Percentiles rank a stretch among this genome's conserved stretches.
Conservation (phyloP, 495 filamentous ascomycete species). For the Hypoxylon crocopeplum region DNA sequence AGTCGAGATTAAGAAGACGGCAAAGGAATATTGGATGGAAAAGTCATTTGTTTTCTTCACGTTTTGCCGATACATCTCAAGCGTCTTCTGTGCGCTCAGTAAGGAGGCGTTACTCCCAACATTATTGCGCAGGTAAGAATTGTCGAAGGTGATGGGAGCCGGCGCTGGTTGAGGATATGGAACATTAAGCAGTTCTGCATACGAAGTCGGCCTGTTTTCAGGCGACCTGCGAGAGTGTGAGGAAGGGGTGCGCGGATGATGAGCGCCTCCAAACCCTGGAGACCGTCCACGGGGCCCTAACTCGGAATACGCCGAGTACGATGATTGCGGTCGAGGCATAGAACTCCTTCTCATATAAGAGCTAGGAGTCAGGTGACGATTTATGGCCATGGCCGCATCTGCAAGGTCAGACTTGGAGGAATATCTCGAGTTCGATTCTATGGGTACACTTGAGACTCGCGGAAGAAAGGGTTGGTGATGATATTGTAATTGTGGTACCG, state of each 20-base stretch:
- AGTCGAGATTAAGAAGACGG: conserved; percentile 87
- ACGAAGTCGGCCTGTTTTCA: conserved; percentile 78
- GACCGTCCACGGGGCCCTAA: conserved; percentile 65
- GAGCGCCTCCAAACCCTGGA: conserved; percentile 54
- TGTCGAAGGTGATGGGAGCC: conserved; percentile 74
- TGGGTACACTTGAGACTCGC: conserved; percentile 46
- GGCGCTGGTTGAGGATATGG: conserved; percentile 88
- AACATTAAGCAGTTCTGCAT: conserved; percentile 84
- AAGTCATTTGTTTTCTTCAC: conserved; percentile 95
- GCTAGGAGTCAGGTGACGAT: conserved; percentile 65
- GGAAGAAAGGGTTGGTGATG: conserved; percentile 58
- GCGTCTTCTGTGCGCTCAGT: conserved; percentile 85
- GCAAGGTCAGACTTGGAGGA: conserved; percentile 55
- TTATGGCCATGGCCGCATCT: conserved; percentile 50
- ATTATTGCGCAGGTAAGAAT: conserved; percentile 73
- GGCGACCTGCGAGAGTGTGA: conserved; percentile 72
- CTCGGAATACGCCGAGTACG: conserved; percentile 76
- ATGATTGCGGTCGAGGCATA: conserved; percentile 70
- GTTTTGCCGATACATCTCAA: conserved; percentile 97
- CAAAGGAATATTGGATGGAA: conserved; percentile 90
- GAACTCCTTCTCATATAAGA: conserved; percentile 59
- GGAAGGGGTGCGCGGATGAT: conserved; percentile 62
- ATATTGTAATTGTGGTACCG: conserved; percentile 63
- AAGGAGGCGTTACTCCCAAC: conserved; percentile 89
- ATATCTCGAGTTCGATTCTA: conserved; percentile 47